Evolutionary conservation across 1,284 basidiomycete genomes (phyloP).

Genomic region (Tremellales sp.): DNA sequence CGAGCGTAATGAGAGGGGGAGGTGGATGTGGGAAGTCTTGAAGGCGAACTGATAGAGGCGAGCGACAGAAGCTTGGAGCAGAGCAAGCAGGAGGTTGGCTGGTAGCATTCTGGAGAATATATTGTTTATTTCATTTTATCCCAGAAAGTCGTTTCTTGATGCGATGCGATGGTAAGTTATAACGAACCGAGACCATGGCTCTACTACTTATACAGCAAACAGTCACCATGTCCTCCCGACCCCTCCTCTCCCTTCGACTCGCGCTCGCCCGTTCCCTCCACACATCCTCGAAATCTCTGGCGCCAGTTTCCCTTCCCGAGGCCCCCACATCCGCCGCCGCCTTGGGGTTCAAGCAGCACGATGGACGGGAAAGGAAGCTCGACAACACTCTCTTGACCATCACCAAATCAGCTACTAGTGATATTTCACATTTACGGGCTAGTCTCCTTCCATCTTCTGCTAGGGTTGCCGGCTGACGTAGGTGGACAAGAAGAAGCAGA

Average conservation of each 20-base stretch:
- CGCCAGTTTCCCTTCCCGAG: neutral
- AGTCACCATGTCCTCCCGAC: neutral
- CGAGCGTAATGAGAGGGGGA: neutral
- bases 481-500: neutral
- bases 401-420: neutral
- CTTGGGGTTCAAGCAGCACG: neutral
- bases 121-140: slow-evolving; percentile 22
- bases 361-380: neutral
- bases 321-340: neutral
- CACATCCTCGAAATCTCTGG: neutral
- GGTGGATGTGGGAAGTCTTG: neutral
- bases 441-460: neutral
- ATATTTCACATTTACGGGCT: neutral
- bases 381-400: neutral
- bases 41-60: slow-evolving; percentile 1
- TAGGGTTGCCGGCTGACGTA: neutral
- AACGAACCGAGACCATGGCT: neutral
- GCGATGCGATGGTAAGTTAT: neutral
- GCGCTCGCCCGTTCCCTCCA: neutral
- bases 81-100: neutral
- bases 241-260: neutral
- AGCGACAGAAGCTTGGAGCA: neutral
- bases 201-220: neutral
- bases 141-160: slow-evolving; percentile 13
- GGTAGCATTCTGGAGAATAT: slow-evolving; percentile 11